phyloP scores from a whole-genome alignment of 805 yeast species.

The Saccharomycopsis oosterbeekiorum region DNA sequence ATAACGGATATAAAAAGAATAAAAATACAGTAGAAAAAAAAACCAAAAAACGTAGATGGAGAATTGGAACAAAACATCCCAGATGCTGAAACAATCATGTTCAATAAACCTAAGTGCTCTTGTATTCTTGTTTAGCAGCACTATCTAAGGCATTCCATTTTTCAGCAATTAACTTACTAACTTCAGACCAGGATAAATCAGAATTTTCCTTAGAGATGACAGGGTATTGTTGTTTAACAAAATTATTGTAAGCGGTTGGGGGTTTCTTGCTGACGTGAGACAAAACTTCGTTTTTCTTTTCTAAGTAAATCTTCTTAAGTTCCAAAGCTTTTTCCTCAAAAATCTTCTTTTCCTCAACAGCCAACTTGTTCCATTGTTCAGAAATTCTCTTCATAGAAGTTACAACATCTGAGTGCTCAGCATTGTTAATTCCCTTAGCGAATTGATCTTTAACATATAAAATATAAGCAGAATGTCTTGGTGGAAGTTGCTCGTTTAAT shows the following conservation, averaged over 20 bases:
- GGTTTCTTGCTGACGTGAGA: background rate
- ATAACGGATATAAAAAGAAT: too few relatives aligned
- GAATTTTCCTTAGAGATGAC: background rate
- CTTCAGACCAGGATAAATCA: background rate
- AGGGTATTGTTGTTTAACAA: conserved; percentile 1
- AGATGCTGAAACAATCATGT: too few relatives aligned
- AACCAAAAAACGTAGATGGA: too few relatives aligned
- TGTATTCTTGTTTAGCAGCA: conserved; percentile 1
- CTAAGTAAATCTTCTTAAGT: conserved; percentile 4
- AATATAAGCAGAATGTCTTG: conserved; percentile 4
- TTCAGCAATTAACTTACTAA: background rate
- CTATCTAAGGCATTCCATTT: conserved; percentile 1
- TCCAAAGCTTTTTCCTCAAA: conserved; percentile 4
- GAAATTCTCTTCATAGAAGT: conserved; percentile 5
- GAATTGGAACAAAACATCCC: too few relatives aligned
- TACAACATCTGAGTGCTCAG: background rate
- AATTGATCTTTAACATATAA: conserved; percentile 10
- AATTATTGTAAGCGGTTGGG: background rate
- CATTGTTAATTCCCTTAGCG: background rate
- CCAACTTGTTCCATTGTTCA: conserved; percentile 6
- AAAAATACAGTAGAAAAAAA: background rate
- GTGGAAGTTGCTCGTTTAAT: conserved; percentile 8
- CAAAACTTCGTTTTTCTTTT: conserved; percentile 8
- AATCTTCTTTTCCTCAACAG: conserved; percentile 6
- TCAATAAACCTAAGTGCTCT: background rate